Evolutionary conservation across 1,139 yeast genomes (phyloP).

Genomic region (Geotrichum fermentans): DNA sequence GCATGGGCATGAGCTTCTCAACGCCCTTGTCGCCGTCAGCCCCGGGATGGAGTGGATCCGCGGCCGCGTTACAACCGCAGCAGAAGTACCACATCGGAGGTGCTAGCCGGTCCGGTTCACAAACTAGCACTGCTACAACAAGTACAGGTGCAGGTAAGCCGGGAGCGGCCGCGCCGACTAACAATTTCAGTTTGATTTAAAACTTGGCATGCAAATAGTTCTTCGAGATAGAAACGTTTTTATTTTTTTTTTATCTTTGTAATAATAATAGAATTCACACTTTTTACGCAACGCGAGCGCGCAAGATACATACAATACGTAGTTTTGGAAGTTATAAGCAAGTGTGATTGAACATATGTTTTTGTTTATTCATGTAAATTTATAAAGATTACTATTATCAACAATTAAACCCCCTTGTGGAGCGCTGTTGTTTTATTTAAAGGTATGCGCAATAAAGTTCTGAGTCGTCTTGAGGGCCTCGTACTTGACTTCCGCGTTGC

Average conservation of each 20-base stretch:
- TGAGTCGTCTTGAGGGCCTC: slow-evolving; percentile 95
- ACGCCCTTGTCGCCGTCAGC: slow-evolving; percentile 1
- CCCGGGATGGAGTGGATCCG: slow-evolving; percentile 11
- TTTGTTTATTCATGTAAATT: no score
- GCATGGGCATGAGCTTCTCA: background rate
- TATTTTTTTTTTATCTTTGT: background rate
- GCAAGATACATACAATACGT: no score
- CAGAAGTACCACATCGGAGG: slow-evolving; percentile 10
- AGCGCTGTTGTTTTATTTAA: no score
- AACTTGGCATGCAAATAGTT: background rate
- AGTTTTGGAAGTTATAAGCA: no score
- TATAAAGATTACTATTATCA: no score
- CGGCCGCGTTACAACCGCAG: slow-evolving; percentile 5
- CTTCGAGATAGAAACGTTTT: no score
- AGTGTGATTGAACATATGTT: no score
- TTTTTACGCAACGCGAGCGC: no score
- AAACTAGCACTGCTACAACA: background rate
- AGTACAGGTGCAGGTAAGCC: background rate
- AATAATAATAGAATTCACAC: no score
- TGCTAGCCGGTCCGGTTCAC: no score
- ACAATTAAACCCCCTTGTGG: no score
- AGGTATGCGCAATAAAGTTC: slow-evolving; percentile 74
- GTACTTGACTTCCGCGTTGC: slow-evolving; percentile 83
- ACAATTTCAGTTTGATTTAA: slow-evolving; percentile 9
- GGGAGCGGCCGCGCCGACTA: background rate